These are phyloP conservation scores for Penicillium parvum DNA, from an alignment of 495 filamentous ascomycete species.

Conservation along the genomic window DNA sequence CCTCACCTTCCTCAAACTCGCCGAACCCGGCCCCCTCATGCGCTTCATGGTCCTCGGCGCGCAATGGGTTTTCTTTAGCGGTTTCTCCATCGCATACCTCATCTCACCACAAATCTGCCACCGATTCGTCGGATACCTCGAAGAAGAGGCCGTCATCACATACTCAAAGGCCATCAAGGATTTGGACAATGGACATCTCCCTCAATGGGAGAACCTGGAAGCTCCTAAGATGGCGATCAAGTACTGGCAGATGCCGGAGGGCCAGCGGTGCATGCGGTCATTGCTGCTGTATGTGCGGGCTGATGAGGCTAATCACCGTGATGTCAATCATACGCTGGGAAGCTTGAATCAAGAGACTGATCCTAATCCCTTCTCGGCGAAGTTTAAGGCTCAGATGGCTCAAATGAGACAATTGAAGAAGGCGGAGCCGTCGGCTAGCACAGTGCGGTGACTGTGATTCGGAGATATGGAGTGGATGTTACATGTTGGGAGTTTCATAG, in stretches of 20 bases:
- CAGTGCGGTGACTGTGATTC: too few relatives aligned
- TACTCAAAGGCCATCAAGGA: conserved; percentile 81
- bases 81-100: conserved; percentile 82
- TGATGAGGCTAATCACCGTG: conserved; percentile 88
- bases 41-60: conserved; percentile 74
- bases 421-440: too few relatives aligned
- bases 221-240: conserved; percentile 79
- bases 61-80: conserved; percentile 85
- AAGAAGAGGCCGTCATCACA: conserved; percentile 91
- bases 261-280: conserved; percentile 72
- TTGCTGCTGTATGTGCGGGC: conserved; percentile 80
- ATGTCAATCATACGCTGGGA: conserved; percentile 88
- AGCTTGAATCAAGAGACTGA: conserved; percentile 77
- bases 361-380: conserved; percentile 82
- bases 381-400: conserved; percentile 58
- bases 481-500: too few relatives aligned
- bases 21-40: conserved; percentile 81
- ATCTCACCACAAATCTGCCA: conserved; percentile 83
- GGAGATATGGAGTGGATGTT: too few relatives aligned
- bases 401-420: too few relatives aligned
- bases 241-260: conserved; percentile 90
- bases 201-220: conserved; percentile 69
- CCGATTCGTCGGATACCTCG: conserved; percentile 91
- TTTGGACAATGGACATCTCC: conserved; percentile 73
- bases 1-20: conserved; percentile 85